These are phyloP conservation scores for Obelidium mucronatum DNA, from an alignment of 192 early-diverging fungal species.

Conservation along the genomic window DNA sequence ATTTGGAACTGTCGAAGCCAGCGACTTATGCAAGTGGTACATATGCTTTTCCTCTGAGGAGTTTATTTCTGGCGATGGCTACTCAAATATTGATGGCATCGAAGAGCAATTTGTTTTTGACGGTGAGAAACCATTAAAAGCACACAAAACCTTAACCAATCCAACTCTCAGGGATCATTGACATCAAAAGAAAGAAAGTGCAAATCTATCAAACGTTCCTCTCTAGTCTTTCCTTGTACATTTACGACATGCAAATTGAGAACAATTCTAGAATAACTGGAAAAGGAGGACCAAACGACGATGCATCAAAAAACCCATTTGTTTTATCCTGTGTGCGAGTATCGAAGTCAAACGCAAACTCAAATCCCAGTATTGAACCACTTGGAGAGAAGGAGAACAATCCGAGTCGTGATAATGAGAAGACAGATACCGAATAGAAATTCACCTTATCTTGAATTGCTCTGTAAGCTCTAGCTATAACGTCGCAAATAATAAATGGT, in stretches of 20 bases:
- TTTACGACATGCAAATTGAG: conserved; percentile 25
- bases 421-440: too few species aligned
- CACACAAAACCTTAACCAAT: not conserved
- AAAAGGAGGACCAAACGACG: conserved; percentile 22
- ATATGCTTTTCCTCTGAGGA: not conserved
- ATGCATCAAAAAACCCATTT: not conserved
- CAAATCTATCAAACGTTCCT: conserved; percentile 36
- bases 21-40: conserved; percentile 14
- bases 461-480: too few species aligned
- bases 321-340: not conserved
- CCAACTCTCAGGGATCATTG: not conserved
- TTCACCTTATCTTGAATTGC: too few species aligned
- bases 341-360: too few species aligned
- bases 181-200: conserved; percentile 10
- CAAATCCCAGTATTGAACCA: too few species aligned
- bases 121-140: conserved; percentile 13
- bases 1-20: not conserved
- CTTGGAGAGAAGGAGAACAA: too few species aligned
- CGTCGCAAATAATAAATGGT: too few species aligned
- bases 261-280: conserved; percentile 3
- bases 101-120: conserved; percentile 34
- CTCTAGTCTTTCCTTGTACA: conserved; percentile 26
- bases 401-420: too few species aligned
- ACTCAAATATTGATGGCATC: conserved; percentile 19
- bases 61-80: conserved; percentile 1